phyloP scores from a whole-genome alignment of 108 stramenopile species.

The Skeletonema costatum region DNA sequence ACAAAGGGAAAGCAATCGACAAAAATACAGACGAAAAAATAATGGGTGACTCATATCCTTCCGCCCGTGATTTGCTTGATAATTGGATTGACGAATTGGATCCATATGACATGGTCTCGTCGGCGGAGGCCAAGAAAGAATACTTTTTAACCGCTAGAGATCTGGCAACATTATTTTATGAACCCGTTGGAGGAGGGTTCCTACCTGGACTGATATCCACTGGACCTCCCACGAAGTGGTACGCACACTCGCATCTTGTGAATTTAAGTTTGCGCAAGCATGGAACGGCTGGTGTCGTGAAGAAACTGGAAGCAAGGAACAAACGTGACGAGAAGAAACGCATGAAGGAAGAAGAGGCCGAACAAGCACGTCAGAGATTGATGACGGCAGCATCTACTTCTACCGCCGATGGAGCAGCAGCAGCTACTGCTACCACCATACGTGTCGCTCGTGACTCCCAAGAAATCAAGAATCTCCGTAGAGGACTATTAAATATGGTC shows the following conservation, averaged over 20 bases:
- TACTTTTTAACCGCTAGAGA: conserved; percentile 7
- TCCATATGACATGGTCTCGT: background rate
- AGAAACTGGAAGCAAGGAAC: background rate
- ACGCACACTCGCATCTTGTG: background rate
- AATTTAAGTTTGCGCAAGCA: background rate
- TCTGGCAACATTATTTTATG: background rate
- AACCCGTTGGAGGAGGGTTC: background rate
- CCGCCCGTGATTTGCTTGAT: background rate
- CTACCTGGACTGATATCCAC: too few relatives aligned
- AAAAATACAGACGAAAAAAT: too few relatives aligned
- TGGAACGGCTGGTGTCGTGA: background rate
- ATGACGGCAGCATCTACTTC: background rate
- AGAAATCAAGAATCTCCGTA: conserved; percentile 3
- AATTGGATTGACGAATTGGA: background rate
- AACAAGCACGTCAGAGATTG: conserved; percentile 2
- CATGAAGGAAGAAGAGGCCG: conserved; percentile 5
- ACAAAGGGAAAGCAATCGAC: too few relatives aligned
- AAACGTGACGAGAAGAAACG: conserved; percentile 16
- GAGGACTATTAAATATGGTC: background rate
- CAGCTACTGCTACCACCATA: too few relatives aligned
- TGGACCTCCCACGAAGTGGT: conserved; percentile 6
- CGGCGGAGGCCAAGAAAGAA: background rate
- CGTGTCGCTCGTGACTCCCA: background rate
- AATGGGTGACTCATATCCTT: too few relatives aligned
- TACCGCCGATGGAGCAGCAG: background rate